Evolutionary conservation across 2,329 filamentous ascomycete genomes (phyloP).

Genomic region (Aspergillus glaucus): DNA sequence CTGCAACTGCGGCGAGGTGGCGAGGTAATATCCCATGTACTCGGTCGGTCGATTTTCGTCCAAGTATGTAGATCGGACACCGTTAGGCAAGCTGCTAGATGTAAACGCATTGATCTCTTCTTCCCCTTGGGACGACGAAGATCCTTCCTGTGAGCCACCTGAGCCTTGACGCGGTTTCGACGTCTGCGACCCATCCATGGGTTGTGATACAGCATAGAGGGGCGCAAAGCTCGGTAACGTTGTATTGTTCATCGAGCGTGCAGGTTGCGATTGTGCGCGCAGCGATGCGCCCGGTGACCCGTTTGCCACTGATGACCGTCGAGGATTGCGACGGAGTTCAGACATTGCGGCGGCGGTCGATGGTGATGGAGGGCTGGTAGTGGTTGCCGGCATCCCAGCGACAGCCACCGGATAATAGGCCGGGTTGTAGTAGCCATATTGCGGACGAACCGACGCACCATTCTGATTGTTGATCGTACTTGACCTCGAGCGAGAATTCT

Average conservation of each 20-base stretch:
- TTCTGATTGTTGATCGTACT: constrained; percentile 32
- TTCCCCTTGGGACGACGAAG: constrained; percentile 19
- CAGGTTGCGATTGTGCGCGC: constrained; percentile 46
- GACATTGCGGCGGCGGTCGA: constrained; percentile 33
- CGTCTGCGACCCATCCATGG: constrained; percentile 22
- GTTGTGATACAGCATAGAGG: constrained; percentile 26
- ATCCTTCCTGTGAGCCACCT: constrained; percentile 26
- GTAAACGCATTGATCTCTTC: constrained; percentile 26
- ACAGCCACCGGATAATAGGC: constrained; percentile 33
- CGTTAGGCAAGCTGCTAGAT: constrained; percentile 28
- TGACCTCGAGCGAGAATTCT: constrained; percentile 31
- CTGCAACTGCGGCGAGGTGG: constrained; percentile 38
- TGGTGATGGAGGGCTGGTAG: constrained; percentile 43
- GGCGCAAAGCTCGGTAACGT: constrained; percentile 26
- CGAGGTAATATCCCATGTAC: constrained; percentile 42
- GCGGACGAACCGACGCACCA: constrained; percentile 26
- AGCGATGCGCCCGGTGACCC: constrained; percentile 37
- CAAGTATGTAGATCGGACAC: constrained; percentile 24
- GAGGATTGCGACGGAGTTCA: constrained; percentile 39
- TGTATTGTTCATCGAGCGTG: constrained; percentile 36
- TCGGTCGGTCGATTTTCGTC: constrained; percentile 38
- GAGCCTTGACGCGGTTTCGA: constrained; percentile 19
- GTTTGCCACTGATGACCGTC: constrained; percentile 40
- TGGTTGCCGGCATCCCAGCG: constrained; percentile 30
- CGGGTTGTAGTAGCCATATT: constrained; percentile 26